Base-by-base conservation (phyloP, 768 basidiomycete genomes). In the Holtermanniella nyarrowii region DNA sequence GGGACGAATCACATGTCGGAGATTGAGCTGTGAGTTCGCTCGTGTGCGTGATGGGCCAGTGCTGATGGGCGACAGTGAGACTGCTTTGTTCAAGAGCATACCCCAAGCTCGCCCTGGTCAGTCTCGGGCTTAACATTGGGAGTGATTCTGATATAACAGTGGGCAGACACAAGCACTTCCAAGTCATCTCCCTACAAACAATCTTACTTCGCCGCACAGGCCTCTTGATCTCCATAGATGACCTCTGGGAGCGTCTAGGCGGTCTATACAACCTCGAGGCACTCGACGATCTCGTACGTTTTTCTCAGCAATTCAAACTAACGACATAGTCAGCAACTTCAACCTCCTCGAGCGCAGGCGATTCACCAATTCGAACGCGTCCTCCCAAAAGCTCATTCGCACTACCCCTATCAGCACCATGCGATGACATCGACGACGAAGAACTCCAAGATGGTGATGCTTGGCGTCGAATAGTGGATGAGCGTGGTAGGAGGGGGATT, bases 211-310 rank as follows among this genome's bases (percentile, higher is more conserved):
- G 46, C 10, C 54, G 62, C 7, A 66, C 62, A 7, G 59, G 64
- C 12, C 22, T 59, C 5, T 53, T 53, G 51, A 48, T 66, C 7
- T 44, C 57, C 1, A 26, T 60, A 13, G 48, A 53, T 14, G 55
- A 62, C 10, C 48, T 70, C 1, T 70, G 68, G 68, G 40, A 40
- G 14, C 53, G 58, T 18, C 45, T 70, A 20, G 59, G 46, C 11
- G 60, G 51, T 25, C 26, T 66, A 26, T 70, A 66, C 47, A 49
- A 63, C 51, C 21, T 70, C 2, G 60, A 59, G 18, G 54, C 50
- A 20, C 42, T 70, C 44, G 64, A 70, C 40, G 59, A 56, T 16
- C 56, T 61, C 53, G 68, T 68, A 43, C 47, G 63, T 52, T 16
- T 2, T 5, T 18, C 5, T 24, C n/a, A n/a, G n/a, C n/a, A n/a